Conservation (phyloP, 441 rosid species). For the Brassica hybrid region DNA sequence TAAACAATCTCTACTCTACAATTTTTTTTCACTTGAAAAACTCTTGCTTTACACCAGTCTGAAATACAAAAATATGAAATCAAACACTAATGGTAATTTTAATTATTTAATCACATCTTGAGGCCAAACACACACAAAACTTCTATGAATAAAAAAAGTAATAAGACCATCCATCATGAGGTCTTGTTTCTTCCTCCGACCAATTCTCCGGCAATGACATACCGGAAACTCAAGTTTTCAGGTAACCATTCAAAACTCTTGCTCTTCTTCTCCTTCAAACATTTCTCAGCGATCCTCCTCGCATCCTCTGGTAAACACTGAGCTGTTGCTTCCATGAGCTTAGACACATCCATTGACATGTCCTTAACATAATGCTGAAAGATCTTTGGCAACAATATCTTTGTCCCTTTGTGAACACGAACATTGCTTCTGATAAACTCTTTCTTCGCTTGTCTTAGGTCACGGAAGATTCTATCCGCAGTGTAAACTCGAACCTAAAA, state of each 20-base stretch:
- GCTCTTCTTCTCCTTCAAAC: slow-evolving; percentile 52
- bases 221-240: slow-evolving; percentile 64
- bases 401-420: slow-evolving; percentile 55
- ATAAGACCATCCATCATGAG: slow-evolving; percentile 4
- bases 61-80: not conserved
- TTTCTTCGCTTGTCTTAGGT: slow-evolving; percentile 57
- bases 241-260: slow-evolving; percentile 65
- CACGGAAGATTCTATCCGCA: slow-evolving; percentile 59
- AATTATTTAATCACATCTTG: slow-evolving; percentile 37
- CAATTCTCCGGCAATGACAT: slow-evolving; percentile 56
- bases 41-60: slow-evolving; percentile 12
- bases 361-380: slow-evolving; percentile 62
- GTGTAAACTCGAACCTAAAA: slow-evolving; percentile 66
- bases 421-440: slow-evolving; percentile 62
- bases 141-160: not conserved
- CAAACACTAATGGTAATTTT: slow-evolving; percentile 8
- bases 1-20: not conserved
- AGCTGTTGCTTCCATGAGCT: slow-evolving; percentile 46
- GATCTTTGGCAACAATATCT: slow-evolving; percentile 63
- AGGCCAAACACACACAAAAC: slow-evolving; percentile 7
- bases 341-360: slow-evolving; percentile 51
- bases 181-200: slow-evolving; percentile 42
- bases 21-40: slow-evolving; percentile 27
- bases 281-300: slow-evolving; percentile 53
- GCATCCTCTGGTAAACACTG: slow-evolving; percentile 54